phyloP scores from a whole-genome alignment of 2,329 filamentous ascomycete species.

The Leptosphaerulina australis region DNA sequence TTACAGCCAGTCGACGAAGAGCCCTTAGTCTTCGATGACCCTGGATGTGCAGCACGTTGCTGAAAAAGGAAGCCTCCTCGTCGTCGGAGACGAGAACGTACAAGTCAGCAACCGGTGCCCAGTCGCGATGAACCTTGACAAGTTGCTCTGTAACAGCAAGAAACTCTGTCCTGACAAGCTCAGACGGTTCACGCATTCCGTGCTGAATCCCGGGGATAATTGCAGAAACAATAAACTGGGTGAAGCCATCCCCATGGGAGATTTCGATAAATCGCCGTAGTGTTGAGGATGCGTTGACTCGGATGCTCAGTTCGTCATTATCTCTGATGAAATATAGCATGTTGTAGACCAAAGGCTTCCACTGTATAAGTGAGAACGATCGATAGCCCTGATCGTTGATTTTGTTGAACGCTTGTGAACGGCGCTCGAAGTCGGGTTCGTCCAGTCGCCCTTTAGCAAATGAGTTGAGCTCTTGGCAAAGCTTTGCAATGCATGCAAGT shows the following conservation, averaged over 20 bases:
- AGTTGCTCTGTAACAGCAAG: conserved; percentile 79
- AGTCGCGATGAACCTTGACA: conserved; percentile 71
- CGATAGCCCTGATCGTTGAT: conserved; percentile 69
- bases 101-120: conserved; percentile 76
- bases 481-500: conserved; percentile 66
- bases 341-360: conserved; percentile 88
- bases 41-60: conserved; percentile 88
- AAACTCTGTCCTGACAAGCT: conserved; percentile 83
- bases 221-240: conserved; percentile 65
- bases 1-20: conserved; percentile 74
- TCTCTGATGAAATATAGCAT: conserved; percentile 85
- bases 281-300: conserved; percentile 80
- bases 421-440: conserved; percentile 85
- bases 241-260: conserved; percentile 57
- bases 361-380: conserved; percentile 72
- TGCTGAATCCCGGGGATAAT: conserved; percentile 77
- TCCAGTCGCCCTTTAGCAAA: conserved; percentile 74
- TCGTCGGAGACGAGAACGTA: conserved; percentile 72
- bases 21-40: conserved; percentile 85
- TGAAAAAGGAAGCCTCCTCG: conserved; percentile 87
- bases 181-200: conserved; percentile 78
- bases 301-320: conserved; percentile 85
- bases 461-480: conserved; percentile 83
- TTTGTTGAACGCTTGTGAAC: conserved; percentile 74
- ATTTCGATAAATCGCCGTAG: conserved; percentile 77